These are phyloP conservation scores for Lachnellula occidentalis DNA, from an alignment of 2,329 filamentous ascomycete species.

Conservation along the genomic window DNA sequence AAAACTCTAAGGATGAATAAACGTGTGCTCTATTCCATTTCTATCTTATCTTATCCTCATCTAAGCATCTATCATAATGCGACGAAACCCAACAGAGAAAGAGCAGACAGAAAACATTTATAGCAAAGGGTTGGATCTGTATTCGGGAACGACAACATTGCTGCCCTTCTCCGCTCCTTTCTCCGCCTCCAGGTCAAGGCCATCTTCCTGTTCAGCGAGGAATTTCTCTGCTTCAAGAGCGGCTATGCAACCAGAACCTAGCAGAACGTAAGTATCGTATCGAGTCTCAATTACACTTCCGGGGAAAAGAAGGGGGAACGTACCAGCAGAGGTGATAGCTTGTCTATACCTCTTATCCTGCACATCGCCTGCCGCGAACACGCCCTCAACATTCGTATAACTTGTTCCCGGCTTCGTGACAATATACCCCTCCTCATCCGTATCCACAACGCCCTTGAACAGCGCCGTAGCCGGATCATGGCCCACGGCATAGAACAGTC, in stretches of 20 bases:
- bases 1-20: too few relatives aligned
- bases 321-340: slow-evolving; percentile 94
- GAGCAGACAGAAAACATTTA: slow-evolving; percentile 30
- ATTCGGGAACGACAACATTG: slow-evolving; percentile 53
- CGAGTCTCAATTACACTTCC: not conserved
- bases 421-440: slow-evolving; percentile 87
- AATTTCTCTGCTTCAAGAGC: slow-evolving; percentile 95
- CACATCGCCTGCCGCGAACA: slow-evolving; percentile 95
- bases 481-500: slow-evolving; percentile 94
- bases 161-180: slow-evolving; percentile 37
- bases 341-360: slow-evolving; percentile 98
- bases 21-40: too few relatives aligned
- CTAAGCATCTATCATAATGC: too few relatives aligned
- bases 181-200: slow-evolving; percentile 34
- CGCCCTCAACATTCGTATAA: slow-evolving; percentile 80
- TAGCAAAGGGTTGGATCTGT: slow-evolving; percentile 58
- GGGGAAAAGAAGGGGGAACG: slow-evolving; percentile 33
- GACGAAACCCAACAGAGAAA: too few relatives aligned
- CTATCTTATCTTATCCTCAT: too few relatives aligned
- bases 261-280: slow-evolving; percentile 18
- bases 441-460: slow-evolving; percentile 84
- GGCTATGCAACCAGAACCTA: slow-evolving; percentile 89
- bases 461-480: slow-evolving; percentile 91
- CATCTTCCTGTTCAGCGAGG: slow-evolving; percentile 57
- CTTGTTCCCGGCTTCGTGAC: slow-evolving; percentile 84